phyloP scores from a whole-genome alignment of 495 filamentous ascomycete species.

The Neurospora sp. region DNA sequence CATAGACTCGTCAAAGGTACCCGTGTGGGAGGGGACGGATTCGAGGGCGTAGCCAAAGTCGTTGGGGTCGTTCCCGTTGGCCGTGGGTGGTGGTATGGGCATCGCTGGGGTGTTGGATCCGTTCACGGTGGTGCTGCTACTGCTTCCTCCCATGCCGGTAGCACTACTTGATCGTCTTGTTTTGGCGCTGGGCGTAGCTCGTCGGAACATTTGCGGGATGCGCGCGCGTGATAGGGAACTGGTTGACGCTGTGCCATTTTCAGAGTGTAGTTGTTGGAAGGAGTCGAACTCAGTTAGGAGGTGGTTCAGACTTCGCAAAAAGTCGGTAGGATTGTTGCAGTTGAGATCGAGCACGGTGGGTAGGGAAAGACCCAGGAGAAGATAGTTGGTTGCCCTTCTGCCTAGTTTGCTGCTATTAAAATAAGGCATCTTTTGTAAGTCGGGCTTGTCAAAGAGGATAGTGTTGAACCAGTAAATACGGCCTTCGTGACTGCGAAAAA shows the following conservation, averaged over 20 bases:
- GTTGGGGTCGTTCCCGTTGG: not conserved
- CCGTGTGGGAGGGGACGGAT: not conserved
- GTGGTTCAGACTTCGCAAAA: constrained; percentile 75
- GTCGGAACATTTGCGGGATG: constrained; percentile 83
- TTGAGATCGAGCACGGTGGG: constrained; percentile 83
- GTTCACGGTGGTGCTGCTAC: not conserved
- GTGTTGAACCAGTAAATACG: constrained; percentile 98
- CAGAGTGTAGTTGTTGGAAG: constrained; percentile 75
- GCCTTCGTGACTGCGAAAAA: constrained; percentile 63
- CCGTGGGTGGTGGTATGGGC: not conserved
- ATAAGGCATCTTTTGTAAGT: constrained; percentile 73
- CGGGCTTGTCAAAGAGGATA: constrained; percentile 74
- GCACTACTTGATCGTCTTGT: constrained; percentile 59
- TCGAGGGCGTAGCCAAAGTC: constrained; percentile 12
- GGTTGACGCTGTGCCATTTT: constrained; percentile 57
- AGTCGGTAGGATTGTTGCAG: constrained; percentile 63
- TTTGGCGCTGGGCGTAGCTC: constrained; percentile 45
- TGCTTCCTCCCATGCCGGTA: constrained; percentile 32
- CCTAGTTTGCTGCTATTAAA: constrained; percentile 74
- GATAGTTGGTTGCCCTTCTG: constrained; percentile 80
- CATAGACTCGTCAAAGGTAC: not conserved
- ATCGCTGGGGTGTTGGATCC: not conserved
- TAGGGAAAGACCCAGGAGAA: constrained; percentile 84
- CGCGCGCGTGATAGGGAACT: constrained; percentile 61
- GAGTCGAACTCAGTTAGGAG: constrained; percentile 87